Base-by-base conservation (phyloP, 768 basidiomycete genomes). In the Collybia sordida region DNA sequence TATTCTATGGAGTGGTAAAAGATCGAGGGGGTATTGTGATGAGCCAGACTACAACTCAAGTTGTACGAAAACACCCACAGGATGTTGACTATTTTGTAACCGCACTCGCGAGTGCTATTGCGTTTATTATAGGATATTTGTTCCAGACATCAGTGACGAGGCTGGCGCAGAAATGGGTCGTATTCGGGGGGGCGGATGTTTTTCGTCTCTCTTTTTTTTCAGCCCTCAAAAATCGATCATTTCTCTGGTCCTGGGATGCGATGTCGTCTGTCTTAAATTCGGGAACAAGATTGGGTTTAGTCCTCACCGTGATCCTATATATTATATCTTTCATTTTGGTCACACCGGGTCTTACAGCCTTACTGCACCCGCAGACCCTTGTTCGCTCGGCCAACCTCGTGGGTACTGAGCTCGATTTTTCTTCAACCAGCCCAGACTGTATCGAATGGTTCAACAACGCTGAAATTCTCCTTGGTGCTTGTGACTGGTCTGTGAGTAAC, bases 371-470 rank as follows among this genome's bases (percentile, higher is more conserved):
- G 3, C 45, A 49, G n/a, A 47, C 49, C 4, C 56, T 59, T 47
- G 37, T 41, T n/a, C 45, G 31, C 36, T 52, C 42, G 0, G 47
- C 43, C 6, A 18, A 19, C 15, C 50, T 62, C 31, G 27, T 4
- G 3, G 60, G 56, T 25, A 52, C 43, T 4, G 60, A 62, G 46
- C 53, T 62, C 27, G 49, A 62, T 25, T 59, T 62, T 24, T 24
- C 52, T 28, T 54, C 56, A 8, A 58, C 27, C 25, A 52, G 34
- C 27, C 9, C 56, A 12, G 46, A 55, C 17, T 62, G 60, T 48
- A 27, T 50, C 3, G 37, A 11, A 3, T 62, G 56, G 51, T 53
- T 58, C 35, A 47, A 34, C 19, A 27, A 28, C 8, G 44, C 55
- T 44, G 39, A 31, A 15, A 14, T 31, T 31, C 31, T 31, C 14